Evolutionary conservation across 2,329 filamentous ascomycete species (phyloP).

Genomic region (Neopestalotiopsis clavispora): DNA sequence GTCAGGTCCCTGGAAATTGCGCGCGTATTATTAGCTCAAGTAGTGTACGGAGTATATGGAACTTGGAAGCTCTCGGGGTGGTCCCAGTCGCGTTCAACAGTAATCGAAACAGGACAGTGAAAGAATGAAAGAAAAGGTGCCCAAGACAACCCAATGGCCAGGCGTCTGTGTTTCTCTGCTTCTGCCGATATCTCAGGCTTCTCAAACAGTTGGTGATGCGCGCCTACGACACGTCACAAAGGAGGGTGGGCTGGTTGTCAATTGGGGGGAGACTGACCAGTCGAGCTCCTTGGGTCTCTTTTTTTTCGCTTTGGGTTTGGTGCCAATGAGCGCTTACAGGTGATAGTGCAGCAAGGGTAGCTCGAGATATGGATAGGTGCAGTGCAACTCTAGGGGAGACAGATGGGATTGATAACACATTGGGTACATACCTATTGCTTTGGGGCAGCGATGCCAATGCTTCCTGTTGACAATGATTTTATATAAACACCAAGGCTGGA

Average conservation of each 20-base stretch:
- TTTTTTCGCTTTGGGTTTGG: background rate
- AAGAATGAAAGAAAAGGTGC: constrained; percentile 16
- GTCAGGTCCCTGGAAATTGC: constrained; percentile 1
- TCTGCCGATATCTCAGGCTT: constrained; percentile 26
- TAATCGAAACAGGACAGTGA: background rate
- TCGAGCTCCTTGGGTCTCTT: constrained; percentile 16
- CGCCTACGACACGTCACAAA: constrained; percentile 36
- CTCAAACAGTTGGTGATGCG: constrained; percentile 25
- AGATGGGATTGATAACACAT: background rate
- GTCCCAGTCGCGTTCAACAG: background rate
- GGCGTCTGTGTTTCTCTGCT: background rate
- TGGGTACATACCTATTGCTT: background rate
- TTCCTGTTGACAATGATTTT: background rate
- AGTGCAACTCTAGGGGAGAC: background rate
- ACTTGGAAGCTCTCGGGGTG: background rate
- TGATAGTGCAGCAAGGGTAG: background rate
- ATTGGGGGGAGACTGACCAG: constrained; percentile 31
- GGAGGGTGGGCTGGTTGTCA: constrained; percentile 29
- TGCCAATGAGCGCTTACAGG: constrained; percentile 13
- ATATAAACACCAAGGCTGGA: background rate
- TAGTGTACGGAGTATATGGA: background rate
- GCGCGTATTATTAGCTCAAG: background rate
- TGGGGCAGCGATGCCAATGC: background rate
- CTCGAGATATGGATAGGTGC: background rate
- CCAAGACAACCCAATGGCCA: constrained; percentile 2